A percentile compares a stretch with the other conserved stretches of the same genome.
Conservation (phyloP, 2,329 filamentous ascomycete genomes). For the Hypomyces perniciosus region DNA sequence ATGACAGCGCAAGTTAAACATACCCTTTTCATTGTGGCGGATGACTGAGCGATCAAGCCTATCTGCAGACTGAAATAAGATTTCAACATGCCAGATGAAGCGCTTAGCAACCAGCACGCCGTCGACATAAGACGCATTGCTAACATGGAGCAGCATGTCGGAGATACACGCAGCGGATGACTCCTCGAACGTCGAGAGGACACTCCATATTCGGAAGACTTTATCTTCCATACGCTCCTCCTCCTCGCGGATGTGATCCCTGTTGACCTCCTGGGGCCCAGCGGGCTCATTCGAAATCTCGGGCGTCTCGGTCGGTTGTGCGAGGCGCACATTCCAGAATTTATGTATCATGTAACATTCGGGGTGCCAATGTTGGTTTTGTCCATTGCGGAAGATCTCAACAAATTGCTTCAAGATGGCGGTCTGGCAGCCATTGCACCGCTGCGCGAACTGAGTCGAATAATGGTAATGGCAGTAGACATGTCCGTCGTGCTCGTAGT, state of each 20-base stretch:
- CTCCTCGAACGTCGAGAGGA: slow-evolving; percentile 93
- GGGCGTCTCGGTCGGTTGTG: slow-evolving; percentile 50
- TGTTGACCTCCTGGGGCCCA: slow-evolving; percentile 48
- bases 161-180: slow-evolving; percentile 97
- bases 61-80: slow-evolving; percentile 85
- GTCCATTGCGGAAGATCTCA: slow-evolving; percentile 94
- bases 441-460: slow-evolving; percentile 92
- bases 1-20: slow-evolving; percentile 20
- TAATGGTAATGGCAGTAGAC: slow-evolving; percentile 99
- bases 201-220: slow-evolving; percentile 97
- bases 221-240: slow-evolving; percentile 97
- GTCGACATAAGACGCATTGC: slow-evolving; percentile 93
- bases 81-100: slow-evolving; percentile 93
- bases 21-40: slow-evolving; percentile 68
- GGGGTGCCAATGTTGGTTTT: slow-evolving; percentile 98
- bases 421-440: slow-evolving; percentile 94
- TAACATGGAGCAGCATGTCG: slow-evolving; percentile 97
- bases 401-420: slow-evolving; percentile 98
- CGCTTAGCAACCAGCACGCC: slow-evolving; percentile 91
- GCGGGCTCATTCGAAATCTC: slow-evolving; percentile 37
- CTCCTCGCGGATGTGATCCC: slow-evolving; percentile 70
- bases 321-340: slow-evolving; percentile 95
- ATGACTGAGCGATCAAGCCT: slow-evolving; percentile 71
- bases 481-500: slow-evolving; percentile 94
- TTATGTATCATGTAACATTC: slow-evolving; percentile 99